Conservation (phyloP, 2,329 filamentous ascomycete genomes). For the Cladophialophora exuberans region DNA sequence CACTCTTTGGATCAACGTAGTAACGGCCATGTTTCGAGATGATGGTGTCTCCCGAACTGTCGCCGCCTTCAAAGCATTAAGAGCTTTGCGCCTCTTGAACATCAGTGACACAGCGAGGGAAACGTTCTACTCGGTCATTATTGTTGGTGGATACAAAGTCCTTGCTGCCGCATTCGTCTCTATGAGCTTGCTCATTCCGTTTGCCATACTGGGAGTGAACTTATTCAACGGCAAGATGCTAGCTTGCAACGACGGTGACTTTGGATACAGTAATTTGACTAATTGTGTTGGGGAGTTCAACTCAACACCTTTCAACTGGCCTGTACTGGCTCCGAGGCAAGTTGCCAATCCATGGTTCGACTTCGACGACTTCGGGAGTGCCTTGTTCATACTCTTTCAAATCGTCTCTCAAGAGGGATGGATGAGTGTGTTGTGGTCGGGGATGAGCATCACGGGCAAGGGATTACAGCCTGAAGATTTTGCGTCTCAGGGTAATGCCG, state of each 20-base stretch:
- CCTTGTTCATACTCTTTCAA: slow-evolving; percentile 95
- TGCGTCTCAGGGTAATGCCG: slow-evolving; percentile 76
- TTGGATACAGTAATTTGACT: slow-evolving; percentile 48
- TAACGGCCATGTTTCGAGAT: slow-evolving; percentile 78
- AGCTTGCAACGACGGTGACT: slow-evolving; percentile 74
- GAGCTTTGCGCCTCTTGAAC: slow-evolving; percentile 88
- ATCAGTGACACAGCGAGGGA: slow-evolving; percentile 94
- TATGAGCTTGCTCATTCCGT: slow-evolving; percentile 89
- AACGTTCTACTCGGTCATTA: slow-evolving; percentile 95
- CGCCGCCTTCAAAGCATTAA: slow-evolving; percentile 93
- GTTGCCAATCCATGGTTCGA: slow-evolving; percentile 82
- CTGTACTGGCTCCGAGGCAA: slow-evolving; percentile 78
- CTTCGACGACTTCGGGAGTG: slow-evolving; percentile 93
- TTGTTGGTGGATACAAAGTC: slow-evolving; percentile 92
- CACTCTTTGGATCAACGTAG: slow-evolving; percentile 93
- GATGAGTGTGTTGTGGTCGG: slow-evolving; percentile 87
- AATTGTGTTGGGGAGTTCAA: slow-evolving; percentile 85
- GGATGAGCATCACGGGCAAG: slow-evolving; percentile 77
- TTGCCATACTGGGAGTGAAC: slow-evolving; percentile 93
- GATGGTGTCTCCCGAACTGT: slow-evolving; percentile 86
- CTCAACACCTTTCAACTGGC: slow-evolving; percentile 79
- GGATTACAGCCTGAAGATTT: slow-evolving; percentile 73
- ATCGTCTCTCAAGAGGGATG: slow-evolving; percentile 99
- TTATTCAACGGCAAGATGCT: slow-evolving; percentile 84
- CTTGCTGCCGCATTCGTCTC: slow-evolving; percentile 91